Base-by-base conservation (phyloP, 371 early-diverging fungal species). In the Chytridium lagenaria region DNA sequence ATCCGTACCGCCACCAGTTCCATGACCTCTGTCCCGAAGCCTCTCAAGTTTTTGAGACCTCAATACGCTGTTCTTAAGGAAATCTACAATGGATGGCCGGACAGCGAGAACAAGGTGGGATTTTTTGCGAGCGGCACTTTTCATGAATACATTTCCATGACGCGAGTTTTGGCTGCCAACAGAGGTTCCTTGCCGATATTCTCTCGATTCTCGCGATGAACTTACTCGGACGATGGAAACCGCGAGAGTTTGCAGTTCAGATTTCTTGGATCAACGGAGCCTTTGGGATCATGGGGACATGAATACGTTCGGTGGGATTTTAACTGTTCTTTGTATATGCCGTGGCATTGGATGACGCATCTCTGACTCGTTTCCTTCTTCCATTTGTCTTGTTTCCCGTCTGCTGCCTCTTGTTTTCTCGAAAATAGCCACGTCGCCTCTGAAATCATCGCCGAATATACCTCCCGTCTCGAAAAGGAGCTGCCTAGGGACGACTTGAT, bases 11-110 rank as follows among this genome's bases (percentile, higher is more conserved):
- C 97, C 2, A 95, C 97, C 0, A 92, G 92, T 71, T 98, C 99
- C 44, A 97, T 98, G 98, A 97, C 99, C 2, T 94, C 97, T 28
- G 99, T 98, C 5, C 98, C 99, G 31, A 98, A 98, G 79, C 98
- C 98, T 12, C 88, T 98, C 74, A 98, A 98, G 84, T 98, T 92
- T 74, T 83, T 98, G 72, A 86, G 95, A 66, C 91, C 91, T 59
- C 94, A 94, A 73, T 98, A 95, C 79, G 78, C 84, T n/a, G 81
- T 85, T 12, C 79, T 98, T 70, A 84, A 85, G 57, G 84, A 85
- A 5, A 78, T 92, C 39, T 94, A 93, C 78, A 89, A 87, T 10
- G 80, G 80, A 10, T 96, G 96, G 96, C 72, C 86, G 36, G 88
- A 88, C 28, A 87, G 88, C 26, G 85, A 86, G 30, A 91, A 94